Evolutionary conservation across 306 rosid species (phyloP).

Genomic region (Acacia crassicarpa): DNA sequence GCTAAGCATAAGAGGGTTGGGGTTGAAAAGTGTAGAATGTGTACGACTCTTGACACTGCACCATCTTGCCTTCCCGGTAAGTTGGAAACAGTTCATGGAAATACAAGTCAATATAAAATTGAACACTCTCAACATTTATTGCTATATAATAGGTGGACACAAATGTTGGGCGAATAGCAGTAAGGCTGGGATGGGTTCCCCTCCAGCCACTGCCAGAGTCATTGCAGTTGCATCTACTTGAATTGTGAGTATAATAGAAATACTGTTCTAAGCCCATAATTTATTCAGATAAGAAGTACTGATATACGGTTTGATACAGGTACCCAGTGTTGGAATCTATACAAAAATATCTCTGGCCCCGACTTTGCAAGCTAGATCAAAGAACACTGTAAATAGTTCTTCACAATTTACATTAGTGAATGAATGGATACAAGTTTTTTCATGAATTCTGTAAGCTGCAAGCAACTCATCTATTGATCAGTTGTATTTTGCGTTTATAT

Average conservation of each 20-base stretch:
- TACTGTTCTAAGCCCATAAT: slow-evolving; percentile 11
- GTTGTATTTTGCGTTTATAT: slow-evolving; percentile 33
- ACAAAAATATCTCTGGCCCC: slow-evolving; percentile 98
- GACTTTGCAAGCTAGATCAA: slow-evolving; percentile 99
- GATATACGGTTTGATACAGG: slow-evolving; percentile 54
- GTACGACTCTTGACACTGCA: slow-evolving; percentile 97
- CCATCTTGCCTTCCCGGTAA: slow-evolving; percentile 99
- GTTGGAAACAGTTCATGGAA: slow-evolving; percentile 39
- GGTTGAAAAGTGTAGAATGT: slow-evolving; percentile 97
- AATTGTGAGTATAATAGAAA: slow-evolving; percentile 66
- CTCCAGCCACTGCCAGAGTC: slow-evolving; percentile 99
- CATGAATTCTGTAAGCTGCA: slow-evolving; percentile 1
- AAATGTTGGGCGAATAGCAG: slow-evolving; percentile 99
- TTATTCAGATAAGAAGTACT: slow-evolving; percentile 26
- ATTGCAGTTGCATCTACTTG: slow-evolving; percentile 96
- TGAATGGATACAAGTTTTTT: neutral
- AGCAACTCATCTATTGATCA: slow-evolving; percentile 6
- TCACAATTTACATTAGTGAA: slow-evolving; percentile 23
- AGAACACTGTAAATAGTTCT: slow-evolving; percentile 68
- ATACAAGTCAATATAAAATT: slow-evolving; percentile 32
- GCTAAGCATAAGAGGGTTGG: slow-evolving; percentile 90
- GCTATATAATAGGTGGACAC: slow-evolving; percentile 84
- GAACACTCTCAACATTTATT: slow-evolving; percentile 11
- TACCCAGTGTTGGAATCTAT: slow-evolving; percentile 95
- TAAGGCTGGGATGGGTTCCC: slow-evolving; percentile 99